Evolutionary conservation across 2,329 filamentous ascomycete genomes (phyloP).

Genomic region (Stagonosporopsis chrysanthemi): DNA sequence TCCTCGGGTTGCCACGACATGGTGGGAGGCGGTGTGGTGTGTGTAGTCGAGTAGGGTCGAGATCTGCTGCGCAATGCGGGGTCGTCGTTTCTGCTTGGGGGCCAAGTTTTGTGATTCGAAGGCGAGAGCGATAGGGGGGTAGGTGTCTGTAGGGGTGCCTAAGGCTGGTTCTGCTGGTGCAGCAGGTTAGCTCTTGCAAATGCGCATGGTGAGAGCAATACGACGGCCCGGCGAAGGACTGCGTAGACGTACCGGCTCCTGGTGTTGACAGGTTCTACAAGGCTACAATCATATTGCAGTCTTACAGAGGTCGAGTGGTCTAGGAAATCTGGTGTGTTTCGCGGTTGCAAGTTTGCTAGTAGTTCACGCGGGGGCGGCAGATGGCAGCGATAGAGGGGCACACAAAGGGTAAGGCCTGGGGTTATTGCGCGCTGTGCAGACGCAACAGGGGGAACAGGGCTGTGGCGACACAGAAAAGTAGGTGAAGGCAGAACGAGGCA

Average conservation of each 20-base stretch:
- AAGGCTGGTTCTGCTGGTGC: slow-evolving; percentile 40
- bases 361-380: slow-evolving; percentile 41
- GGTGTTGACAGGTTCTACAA: slow-evolving; percentile 44
- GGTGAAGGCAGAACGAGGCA: slow-evolving; percentile 21
- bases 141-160: slow-evolving; percentile 32
- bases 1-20: slow-evolving; percentile 95
- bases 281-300: slow-evolving; percentile 39
- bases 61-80: slow-evolving; percentile 13
- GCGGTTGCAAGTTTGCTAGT: slow-evolving; percentile 42
- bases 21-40: slow-evolving; percentile 24
- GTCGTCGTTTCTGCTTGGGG: background rate
- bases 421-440: slow-evolving; percentile 26
- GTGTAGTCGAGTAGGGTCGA: slow-evolving; percentile 23
- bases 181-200: slow-evolving; percentile 42
- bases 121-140: slow-evolving; percentile 8
- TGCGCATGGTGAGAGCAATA: slow-evolving; percentile 29
- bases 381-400: slow-evolving; percentile 21
- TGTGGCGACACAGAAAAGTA: slow-evolving; percentile 38
- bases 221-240: slow-evolving; percentile 31
- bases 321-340: slow-evolving; percentile 32
- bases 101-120: slow-evolving; percentile 7
- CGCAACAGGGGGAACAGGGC: slow-evolving; percentile 30
- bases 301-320: slow-evolving; percentile 24
- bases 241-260: slow-evolving; percentile 43
- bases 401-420: slow-evolving; percentile 18